Evolutionary conservation across 495 filamentous ascomycete genomes (phyloP), one percentile per base, ranked within the genome.

Genomic region (Platismatia glauca): DNA sequence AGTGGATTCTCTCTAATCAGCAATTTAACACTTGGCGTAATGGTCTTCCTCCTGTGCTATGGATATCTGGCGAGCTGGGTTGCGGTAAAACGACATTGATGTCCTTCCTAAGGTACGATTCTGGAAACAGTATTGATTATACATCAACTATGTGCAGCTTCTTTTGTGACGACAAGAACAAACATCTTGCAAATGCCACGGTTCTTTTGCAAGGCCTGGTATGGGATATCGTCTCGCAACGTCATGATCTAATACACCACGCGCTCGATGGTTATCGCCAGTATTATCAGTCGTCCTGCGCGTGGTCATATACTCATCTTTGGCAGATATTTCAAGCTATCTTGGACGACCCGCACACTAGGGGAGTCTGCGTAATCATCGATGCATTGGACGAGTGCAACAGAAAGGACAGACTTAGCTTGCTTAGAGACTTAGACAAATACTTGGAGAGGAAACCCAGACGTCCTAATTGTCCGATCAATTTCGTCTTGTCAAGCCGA

Each of bases 181-280:
- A 35, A 39, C 12, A 39, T 39, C 37, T 39, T 35, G 37, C 37
- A 22, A 33, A 39, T 35, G 56, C 56, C 31, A 33, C 31, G 9
- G 56, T 58, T 58, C 31, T 58, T 39, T 39, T 58, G 31, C 56
- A 58, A 41, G 56, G 56, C 56, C 56, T 58, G 29, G 22, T 58
- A 34, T 58, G 37, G 31, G 56, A 58, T 35, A 58, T 58, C 12
- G 31, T 34, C 56, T 58, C 9, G 37, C 27, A 33, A 39, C 56
- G 56, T 35, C 22, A 33, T 39, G 16, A 35, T 20, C 31, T 37
- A n/a, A 33, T n/a, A 35, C 27, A 15, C n/a, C 56, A 58, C 6
- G 37, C 37, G 37, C 37, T 38, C 37, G 9, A 15, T 6, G 7
- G 13, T 38, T 38, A 38, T 38, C 37, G 7, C 37, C 7, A 38